Conservation (phyloP, 2,329 filamentous ascomycete species). For the Exophiala spinifera region DNA sequence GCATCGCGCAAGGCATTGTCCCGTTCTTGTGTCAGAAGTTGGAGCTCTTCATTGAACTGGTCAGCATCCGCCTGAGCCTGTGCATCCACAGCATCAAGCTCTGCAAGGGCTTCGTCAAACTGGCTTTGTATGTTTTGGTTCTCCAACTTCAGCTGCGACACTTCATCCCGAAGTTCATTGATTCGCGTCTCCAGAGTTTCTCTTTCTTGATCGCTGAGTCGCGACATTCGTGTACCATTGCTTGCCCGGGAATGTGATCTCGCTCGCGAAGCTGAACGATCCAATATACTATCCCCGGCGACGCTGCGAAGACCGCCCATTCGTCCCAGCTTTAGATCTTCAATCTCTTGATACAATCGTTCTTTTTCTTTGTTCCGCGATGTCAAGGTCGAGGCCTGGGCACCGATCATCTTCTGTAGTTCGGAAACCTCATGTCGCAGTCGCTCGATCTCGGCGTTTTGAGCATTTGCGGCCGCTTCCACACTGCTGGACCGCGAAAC, state of each 20-base stretch:
- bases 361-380: slow-evolving; percentile 95
- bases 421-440: slow-evolving; percentile 90
- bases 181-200: slow-evolving; percentile 84
- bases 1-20: slow-evolving; percentile 79
- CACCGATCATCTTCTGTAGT: slow-evolving; percentile 83
- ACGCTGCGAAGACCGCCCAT: slow-evolving; percentile 61
- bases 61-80: slow-evolving; percentile 79
- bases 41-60: slow-evolving; percentile 72
- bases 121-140: slow-evolving; percentile 86
- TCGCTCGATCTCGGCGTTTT: slow-evolving; percentile 71
- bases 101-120: slow-evolving; percentile 72
- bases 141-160: slow-evolving; percentile 80
- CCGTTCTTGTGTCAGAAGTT: slow-evolving; percentile 75
- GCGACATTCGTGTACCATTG: slow-evolving; percentile 62
- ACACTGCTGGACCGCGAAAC: slow-evolving; percentile 40
- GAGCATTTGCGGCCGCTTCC: slow-evolving; percentile 50
- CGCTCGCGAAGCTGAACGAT: slow-evolving; percentile 86
- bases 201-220: slow-evolving; percentile 69
- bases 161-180: slow-evolving; percentile 77
- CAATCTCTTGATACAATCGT: slow-evolving; percentile 91
- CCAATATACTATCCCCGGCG: slow-evolving; percentile 83
- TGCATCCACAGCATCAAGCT: slow-evolving; percentile 71
- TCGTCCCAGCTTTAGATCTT: slow-evolving; percentile 87
- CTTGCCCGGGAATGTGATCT: slow-evolving; percentile 73
- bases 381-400: slow-evolving; percentile 95